Percentiles rank a stretch among this genome's conserved stretches.
phyloP scores from a whole-genome alignment of 352 stramenopile species.

The Phytophthora pseudosyringae region DNA sequence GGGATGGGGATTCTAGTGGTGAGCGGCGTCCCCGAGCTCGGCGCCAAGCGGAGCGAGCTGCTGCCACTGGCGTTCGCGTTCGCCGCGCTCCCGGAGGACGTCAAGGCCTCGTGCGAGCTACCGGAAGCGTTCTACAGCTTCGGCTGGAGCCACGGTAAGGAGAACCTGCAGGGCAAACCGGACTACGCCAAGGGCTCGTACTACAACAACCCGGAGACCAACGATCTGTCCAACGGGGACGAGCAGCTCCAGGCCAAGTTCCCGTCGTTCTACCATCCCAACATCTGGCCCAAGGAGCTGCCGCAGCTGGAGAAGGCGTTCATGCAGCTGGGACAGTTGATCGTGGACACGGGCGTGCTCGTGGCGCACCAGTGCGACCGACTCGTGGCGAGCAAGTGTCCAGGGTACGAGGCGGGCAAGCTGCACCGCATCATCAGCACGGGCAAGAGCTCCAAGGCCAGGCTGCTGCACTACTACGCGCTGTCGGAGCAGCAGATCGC shows the following conservation, averaged over 20 bases:
- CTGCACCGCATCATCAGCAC: slow-evolving; percentile 90
- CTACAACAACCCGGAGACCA: slow-evolving; percentile 97
- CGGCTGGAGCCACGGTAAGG: slow-evolving; percentile 97
- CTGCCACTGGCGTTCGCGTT: slow-evolving; percentile 90
- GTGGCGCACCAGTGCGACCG: slow-evolving; percentile 94
- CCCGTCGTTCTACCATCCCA: slow-evolving; percentile 94
- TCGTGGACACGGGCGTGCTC: slow-evolving; percentile 92
- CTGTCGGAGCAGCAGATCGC: slow-evolving; percentile 71
- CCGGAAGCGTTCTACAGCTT: slow-evolving; percentile 93
- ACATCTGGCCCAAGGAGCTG: slow-evolving; percentile 93
- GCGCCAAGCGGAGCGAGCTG: slow-evolving; percentile 70
- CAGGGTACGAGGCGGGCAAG: slow-evolving; percentile 83
- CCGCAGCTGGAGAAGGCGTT: slow-evolving; percentile 89
- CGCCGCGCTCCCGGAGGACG: slow-evolving; percentile 76
- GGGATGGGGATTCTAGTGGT: slow-evolving; percentile 93
- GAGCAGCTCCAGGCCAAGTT: slow-evolving; percentile 77
- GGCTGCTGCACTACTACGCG: slow-evolving; percentile 97
- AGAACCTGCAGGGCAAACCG: slow-evolving; percentile 92
- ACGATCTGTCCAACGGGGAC: slow-evolving; percentile 82
- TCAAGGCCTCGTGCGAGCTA: slow-evolving; percentile 88
- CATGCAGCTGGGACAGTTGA: slow-evolving; percentile 91
- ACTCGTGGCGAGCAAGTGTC: slow-evolving; percentile 80
- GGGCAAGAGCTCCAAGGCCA: slow-evolving; percentile 92
- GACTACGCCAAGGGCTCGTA: slow-evolving; percentile 96
- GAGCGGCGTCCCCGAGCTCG: slow-evolving; percentile 83